Conservation (phyloP, 2,329 filamentous ascomycete species). For the Penicillium sp. region DNA sequence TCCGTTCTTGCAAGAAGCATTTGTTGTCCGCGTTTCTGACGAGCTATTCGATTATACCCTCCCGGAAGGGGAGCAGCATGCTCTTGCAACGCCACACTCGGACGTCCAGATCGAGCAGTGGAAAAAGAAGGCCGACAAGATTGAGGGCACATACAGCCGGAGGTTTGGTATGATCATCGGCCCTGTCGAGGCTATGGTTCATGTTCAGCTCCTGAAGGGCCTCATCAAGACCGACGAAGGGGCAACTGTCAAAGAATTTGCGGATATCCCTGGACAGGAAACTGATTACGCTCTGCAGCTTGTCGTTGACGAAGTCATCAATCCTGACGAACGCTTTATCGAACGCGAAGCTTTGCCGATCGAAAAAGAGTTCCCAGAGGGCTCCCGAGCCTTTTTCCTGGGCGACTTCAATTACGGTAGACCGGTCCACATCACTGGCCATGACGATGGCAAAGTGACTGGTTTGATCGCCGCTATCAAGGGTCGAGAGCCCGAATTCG, state of each 20-base stretch:
- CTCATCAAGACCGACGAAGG: conserved; percentile 89
- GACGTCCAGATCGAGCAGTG: conserved; percentile 80
- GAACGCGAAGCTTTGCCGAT: conserved; percentile 87
- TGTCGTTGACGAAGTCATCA: conserved; percentile 86
- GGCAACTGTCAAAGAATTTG: conserved; percentile 91
- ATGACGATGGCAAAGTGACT: conserved; percentile 75
- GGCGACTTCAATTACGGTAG: conserved; percentile 92
- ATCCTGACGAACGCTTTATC: conserved; percentile 90
- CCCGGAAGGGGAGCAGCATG: conserved; percentile 66
- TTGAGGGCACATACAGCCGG: conserved; percentile 89
- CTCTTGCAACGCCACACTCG: conserved; percentile 72
- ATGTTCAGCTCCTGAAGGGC: conserved; percentile 93
- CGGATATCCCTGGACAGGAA: conserved; percentile 80
- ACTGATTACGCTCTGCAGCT: conserved; percentile 90
- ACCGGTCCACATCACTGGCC: conserved; percentile 79
- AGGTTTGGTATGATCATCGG: conserved; percentile 87
- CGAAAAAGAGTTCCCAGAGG: conserved; percentile 86
- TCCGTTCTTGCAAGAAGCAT: conserved; percentile 92
- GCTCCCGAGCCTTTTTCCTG: conserved; percentile 86
- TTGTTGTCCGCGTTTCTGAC: conserved; percentile 85
- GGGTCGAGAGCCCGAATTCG: conserved; percentile 79
- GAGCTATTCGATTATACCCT: conserved; percentile 89
- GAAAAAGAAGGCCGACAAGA: conserved; percentile 79
- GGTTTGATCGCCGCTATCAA: conserved; percentile 76
- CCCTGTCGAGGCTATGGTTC: conserved; percentile 82